Conservation (phyloP, 225 moss, liverwort and hornwort genomes). For the Straminergon stramineum region DNA sequence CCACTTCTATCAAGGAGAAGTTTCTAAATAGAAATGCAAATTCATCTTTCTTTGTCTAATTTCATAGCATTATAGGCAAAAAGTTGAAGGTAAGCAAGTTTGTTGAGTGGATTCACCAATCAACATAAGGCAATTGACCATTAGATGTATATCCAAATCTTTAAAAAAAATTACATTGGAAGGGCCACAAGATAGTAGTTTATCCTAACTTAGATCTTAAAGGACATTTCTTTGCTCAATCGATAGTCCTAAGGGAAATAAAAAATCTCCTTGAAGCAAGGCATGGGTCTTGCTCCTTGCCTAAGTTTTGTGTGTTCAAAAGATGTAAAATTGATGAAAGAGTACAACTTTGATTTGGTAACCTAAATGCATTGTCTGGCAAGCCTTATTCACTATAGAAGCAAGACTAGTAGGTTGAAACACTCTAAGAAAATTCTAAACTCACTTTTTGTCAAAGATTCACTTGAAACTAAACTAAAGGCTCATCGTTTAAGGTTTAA, state of each 20-base stretch:
- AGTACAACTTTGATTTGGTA: neutral
- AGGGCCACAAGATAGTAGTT: neutral
- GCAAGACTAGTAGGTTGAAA: neutral
- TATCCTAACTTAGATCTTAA: neutral
- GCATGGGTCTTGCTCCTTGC: neutral
- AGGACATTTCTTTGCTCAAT: neutral
- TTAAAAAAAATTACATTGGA: neutral
- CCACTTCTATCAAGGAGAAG: accelerated
- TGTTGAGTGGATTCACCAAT: neutral
- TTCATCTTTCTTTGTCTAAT: neutral
- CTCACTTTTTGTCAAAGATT: neutral
- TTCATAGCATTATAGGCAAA: neutral
- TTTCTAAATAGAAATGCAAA: neutral
- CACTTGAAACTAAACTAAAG: neutral
- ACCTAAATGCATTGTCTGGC: neutral
- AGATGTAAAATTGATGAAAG: neutral
- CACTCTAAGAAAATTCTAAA: neutral
- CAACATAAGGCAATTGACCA: neutral
- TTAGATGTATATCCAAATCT: neutral
- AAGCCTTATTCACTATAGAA: neutral
- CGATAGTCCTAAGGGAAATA: accelerated
- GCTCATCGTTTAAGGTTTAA: neutral
- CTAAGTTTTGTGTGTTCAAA: accelerated
- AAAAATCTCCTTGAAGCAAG: neutral
- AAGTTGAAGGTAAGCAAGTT: accelerated